Percentiles rank a stretch among this genome's conserved stretches.
phyloP scores from a whole-genome alignment of 2,329 filamentous ascomycete species.

The Karstenula rhodostoma region DNA sequence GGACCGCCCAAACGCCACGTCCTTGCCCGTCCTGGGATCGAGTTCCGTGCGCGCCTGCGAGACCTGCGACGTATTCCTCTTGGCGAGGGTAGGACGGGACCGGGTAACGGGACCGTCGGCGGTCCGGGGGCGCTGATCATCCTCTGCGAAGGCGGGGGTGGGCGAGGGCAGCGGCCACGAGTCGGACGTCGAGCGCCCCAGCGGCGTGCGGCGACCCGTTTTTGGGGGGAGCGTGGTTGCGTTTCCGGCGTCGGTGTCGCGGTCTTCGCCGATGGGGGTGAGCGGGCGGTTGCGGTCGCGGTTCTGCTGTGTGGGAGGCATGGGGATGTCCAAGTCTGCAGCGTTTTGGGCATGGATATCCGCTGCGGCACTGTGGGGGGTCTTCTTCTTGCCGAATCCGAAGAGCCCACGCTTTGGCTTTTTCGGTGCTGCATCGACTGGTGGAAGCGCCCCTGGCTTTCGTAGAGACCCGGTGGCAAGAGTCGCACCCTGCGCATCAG shows the following conservation, averaged over 20 bases:
- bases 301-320: slow-evolving; percentile 39
- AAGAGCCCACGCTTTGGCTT: slow-evolving; percentile 55
- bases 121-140: slow-evolving; percentile 30
- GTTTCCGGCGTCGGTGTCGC: slow-evolving; percentile 36
- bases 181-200: slow-evolving; percentile 43
- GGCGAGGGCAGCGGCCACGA: slow-evolving; percentile 59
- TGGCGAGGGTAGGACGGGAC: slow-evolving; percentile 23
- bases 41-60: slow-evolving; percentile 41
- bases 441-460: slow-evolving; percentile 33
- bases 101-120: slow-evolving; percentile 27
- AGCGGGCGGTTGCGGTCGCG: slow-evolving; percentile 35
- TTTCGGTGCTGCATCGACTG: slow-evolving; percentile 40
- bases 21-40: slow-evolving; percentile 40
- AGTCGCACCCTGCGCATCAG: slow-evolving; percentile 35
- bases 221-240: slow-evolving; percentile 43
- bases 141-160: slow-evolving; percentile 19
- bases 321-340: slow-evolving; percentile 33
- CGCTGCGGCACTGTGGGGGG: slow-evolving; percentile 36
- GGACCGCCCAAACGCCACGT: slow-evolving; percentile 43
- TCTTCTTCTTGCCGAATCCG: slow-evolving; percentile 70
- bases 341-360: background rate
- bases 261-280: slow-evolving; percentile 46
- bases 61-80: slow-evolving; percentile 32
- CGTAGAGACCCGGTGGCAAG: slow-evolving; percentile 51
- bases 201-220: slow-evolving; percentile 49